These are phyloP conservation scores for Fusarium marasasianum DNA, from an alignment of 2,329 filamentous ascomycete species.

Conservation along the genomic window DNA sequence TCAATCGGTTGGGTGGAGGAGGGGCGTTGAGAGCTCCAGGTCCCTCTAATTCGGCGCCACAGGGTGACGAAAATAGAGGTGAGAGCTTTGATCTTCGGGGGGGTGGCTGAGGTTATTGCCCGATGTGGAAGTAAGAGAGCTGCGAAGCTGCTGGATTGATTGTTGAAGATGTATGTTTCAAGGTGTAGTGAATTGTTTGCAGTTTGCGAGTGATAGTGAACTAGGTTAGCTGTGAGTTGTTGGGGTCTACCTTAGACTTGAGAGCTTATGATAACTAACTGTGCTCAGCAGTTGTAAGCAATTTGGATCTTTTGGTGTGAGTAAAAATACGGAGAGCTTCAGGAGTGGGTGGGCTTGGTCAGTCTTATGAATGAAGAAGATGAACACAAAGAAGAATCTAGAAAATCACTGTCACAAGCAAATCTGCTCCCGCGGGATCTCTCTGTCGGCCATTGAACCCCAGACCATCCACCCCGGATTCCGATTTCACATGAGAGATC, in stretches of 20 bases:
- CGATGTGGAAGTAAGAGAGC: neutral
- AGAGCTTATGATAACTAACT: neutral
- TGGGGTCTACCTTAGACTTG: neutral
- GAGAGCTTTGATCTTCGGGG: conserved; percentile 20
- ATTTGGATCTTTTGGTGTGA: neutral
- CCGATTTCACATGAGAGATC: conserved; percentile 34
- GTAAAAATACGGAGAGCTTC: neutral
- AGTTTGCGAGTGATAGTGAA: neutral
- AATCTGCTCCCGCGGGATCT: conserved; percentile 17
- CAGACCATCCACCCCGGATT: conserved; percentile 32
- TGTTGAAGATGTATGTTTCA: conserved; percentile 3
- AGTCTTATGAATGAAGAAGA: neutral
- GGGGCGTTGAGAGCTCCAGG: conserved; percentile 26
- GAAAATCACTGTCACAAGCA: conserved; percentile 22
- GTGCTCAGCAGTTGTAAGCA: conserved; percentile 9
- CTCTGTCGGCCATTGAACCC: conserved; percentile 18
- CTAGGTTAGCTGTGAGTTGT: neutral
- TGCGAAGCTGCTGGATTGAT: neutral
- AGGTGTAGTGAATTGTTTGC: neutral
- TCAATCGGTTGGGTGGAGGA: conserved; percentile 30
- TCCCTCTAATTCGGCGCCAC: conserved; percentile 24
- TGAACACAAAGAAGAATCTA: neutral
- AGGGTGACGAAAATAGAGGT: conserved; percentile 11
- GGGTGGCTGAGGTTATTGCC: conserved; percentile 17
- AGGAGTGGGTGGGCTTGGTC: neutral